Evolutionary conservation across 2,329 filamentous ascomycete genomes (phyloP), one percentile per base, ranked within the genome.

Genomic region (Phialocephala sp.): DNA sequence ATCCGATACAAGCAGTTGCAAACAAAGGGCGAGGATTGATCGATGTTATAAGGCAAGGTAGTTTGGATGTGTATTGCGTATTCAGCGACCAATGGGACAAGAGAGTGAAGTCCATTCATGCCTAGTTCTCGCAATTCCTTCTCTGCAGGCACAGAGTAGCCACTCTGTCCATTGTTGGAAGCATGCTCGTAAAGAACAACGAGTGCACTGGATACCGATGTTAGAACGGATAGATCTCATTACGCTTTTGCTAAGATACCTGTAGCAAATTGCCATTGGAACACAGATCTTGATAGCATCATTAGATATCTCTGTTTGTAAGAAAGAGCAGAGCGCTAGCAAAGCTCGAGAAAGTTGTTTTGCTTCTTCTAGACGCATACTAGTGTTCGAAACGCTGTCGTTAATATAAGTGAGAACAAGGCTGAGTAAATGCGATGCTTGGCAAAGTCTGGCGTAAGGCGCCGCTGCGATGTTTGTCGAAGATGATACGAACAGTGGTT

Each of bases 401-500:
- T 63, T 59, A n/a, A 59, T 18, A 41, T 59, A 56, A 14, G 39
- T 52, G 14, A 63, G 55, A 8, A 63, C 61, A 39, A 52, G 61
- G 39, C 61, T 54, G n/a, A 63, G 35, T 22, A 63, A 12, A 35
- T 63, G 54, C 24, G 54, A 63, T 12, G 61, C 61, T 59, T 59
- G 54, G 15, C 61, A 47, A 1, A 59, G 35, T 22, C 61, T 47
- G 2, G 61, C 41, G 35, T 59, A 63, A 14, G 61, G 55, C n/a
- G 54, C 54, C 15, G 35, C 55, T 22, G 39, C 55, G 18, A 59
- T 63, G 24, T 63, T 59, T 18, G 61, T 63, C 36, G 61, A 63
- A 41, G 61, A 63, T 4, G 61, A 63, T 22, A 59, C 55, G 32
- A 63, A 59, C 15, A 63, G 32, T 27, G 54, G 61, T 18, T 63